Base-by-base conservation (phyloP, 225 moss, liverwort and hornwort genomes). In the Bryum argenteum region DNA sequence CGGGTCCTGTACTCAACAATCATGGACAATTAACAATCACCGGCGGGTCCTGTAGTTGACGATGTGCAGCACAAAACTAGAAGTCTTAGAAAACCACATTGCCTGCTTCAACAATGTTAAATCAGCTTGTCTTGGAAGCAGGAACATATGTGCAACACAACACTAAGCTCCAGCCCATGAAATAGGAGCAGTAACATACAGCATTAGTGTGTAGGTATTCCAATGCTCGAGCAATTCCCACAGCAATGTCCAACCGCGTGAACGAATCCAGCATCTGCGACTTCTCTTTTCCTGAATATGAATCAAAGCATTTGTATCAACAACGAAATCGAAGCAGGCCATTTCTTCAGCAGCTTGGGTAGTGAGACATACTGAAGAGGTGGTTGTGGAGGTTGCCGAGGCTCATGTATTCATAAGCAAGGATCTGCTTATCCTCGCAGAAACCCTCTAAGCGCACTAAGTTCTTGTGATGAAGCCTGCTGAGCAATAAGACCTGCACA, bases 381-480 rank as follows among this genome's bases (percentile, higher is more conserved):
- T 79, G 81, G 37, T 22, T 55, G 54, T 89, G 81, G 12, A 85
- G 74, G 75, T 89, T 89, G 50, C 79, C 89, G 21, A 78, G 48
- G 39, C 56, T 75, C 83, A 83, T 83, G 58, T 80, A 83, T 41
- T 86, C 81, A 16, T 86, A 89, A 1, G 79, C 77, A 20, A 89
- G 79, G 42, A 83, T 83, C 79, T 89, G 80, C 44, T 65, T 69
- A 23, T 77, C 77, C 38, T 77, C 77, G 5, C 74, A 74, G 21
- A 78, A 70, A 6, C 86, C 82, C 58, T 86, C 82, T 1, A 91
- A 78, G 39, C 78, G 77, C 44, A 91, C 88, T 52, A 88, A 63
- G 61, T 86, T 81, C 54, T 80, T 85, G 73, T 86, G 88, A 62
- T 88, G 83, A 6, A 88, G 81, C 65, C 84, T 73, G 66, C 80